Conservation (phyloP, 257 asterid species). For the Nemophila menziesii region DNA sequence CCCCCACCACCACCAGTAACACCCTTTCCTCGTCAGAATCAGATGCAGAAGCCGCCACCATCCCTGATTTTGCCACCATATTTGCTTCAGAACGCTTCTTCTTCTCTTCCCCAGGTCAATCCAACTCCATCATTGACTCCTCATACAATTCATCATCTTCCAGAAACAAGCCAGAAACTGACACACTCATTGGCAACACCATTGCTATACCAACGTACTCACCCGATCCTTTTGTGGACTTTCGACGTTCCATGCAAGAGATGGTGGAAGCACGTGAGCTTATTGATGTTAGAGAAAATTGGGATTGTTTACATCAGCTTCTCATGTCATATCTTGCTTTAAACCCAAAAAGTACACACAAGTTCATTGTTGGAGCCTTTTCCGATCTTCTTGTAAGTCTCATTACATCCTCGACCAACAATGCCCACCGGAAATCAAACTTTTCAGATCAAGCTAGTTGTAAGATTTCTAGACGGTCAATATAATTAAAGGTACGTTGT, state of each 20-base stretch:
- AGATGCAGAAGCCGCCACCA: conserved; percentile 10
- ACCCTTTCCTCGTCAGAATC: conserved; percentile 18
- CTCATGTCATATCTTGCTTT: conserved; percentile 61
- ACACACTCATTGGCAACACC: conserved; percentile 26
- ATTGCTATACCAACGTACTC: conserved; percentile 72
- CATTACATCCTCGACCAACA: conserved; percentile 24
- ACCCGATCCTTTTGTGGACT: conserved; percentile 71
- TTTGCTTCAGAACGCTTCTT: conserved; percentile 80
- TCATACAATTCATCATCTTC: conserved; percentile 23
- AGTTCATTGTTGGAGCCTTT: conserved; percentile 81
- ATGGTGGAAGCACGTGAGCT: conserved; percentile 85
- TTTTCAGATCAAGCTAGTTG: too few species aligned
- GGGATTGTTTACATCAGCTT: conserved; percentile 76
- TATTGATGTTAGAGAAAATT: conserved; percentile 38
- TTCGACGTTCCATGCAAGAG: conserved; percentile 91
- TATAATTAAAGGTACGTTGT: too few species aligned
- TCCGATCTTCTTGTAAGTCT: conserved; percentile 73
- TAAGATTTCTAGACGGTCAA: too few species aligned
- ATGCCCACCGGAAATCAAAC: conserved; percentile 16
- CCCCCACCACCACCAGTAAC: conserved; percentile 12
- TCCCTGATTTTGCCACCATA: conserved; percentile 56
- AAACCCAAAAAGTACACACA: conserved; percentile 77
- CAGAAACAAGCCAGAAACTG: conserved; percentile 21
- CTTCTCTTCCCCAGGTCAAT: conserved; percentile 87
- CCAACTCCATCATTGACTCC: conserved; percentile 87